A percentile compares a stretch with the other conserved stretches of the same genome.
These are phyloP conservation scores for Phytophthora tubulina DNA, from an alignment of 352 stramenopile genomes.

Conservation along the genomic window DNA sequence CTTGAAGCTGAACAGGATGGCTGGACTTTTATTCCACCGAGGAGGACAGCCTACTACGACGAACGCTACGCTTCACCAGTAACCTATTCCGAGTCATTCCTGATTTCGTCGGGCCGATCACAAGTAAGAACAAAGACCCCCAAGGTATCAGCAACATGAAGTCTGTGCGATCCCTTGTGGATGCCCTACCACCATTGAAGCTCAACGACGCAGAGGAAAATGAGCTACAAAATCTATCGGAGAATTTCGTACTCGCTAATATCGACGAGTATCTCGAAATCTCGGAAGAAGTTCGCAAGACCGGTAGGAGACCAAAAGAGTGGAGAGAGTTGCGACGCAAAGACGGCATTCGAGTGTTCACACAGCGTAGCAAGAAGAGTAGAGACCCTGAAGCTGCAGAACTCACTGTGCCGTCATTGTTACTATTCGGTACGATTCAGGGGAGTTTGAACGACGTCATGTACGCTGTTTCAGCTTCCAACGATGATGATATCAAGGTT, in stretches of 20 bases:
- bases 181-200: constrained; percentile 39
- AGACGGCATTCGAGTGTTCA: constrained; percentile 39
- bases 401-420: constrained; percentile 28
- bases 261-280: constrained; percentile 51
- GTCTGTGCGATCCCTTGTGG: constrained; percentile 23
- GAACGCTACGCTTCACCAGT: background rate
- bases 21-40: constrained; percentile 17
- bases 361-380: constrained; percentile 28
- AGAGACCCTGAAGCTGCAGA: background rate
- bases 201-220: constrained; percentile 35
- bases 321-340: constrained; percentile 49
- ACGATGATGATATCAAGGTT: constrained; percentile 45
- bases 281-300: constrained; percentile 44
- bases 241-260: constrained; percentile 41
- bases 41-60: background rate
- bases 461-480: constrained; percentile 46
- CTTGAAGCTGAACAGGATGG: constrained; percentile 6
- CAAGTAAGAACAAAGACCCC: background rate
- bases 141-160: constrained; percentile 19
- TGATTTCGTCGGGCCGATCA: constrained; percentile 16
- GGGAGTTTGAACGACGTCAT: constrained; percentile 55
- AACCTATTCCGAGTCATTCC: constrained; percentile 10
- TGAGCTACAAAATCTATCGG: constrained; percentile 38
- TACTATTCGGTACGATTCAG: constrained; percentile 35
- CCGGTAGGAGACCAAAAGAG: constrained; percentile 22